Base-by-base conservation (phyloP, 139 green algal genomes). In the Micromonas commoda region DNA sequence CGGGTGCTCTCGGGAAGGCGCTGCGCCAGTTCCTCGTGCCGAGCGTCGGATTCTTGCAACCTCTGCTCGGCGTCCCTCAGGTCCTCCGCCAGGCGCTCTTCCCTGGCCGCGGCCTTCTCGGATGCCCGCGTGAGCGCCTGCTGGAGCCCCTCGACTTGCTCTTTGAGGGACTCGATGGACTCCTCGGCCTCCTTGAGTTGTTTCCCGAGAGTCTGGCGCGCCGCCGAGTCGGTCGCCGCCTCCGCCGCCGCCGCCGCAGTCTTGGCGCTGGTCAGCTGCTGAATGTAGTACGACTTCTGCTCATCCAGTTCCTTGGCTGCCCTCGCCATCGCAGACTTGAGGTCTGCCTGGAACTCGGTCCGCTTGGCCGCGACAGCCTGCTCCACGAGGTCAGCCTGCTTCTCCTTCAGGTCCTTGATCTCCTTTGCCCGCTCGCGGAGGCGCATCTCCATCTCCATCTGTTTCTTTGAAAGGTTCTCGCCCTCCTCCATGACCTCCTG, bases 1-100 rank as follows among this genome's bases (percentile, higher is more conserved):
- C 87, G 85, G 0, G 94, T 97, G 72, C 94, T 88, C 72, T 97
- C 91, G 0, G 94, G 94, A 61, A 98, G 79, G 71, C 88, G 90
- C 24, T 85, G 70, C 0, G 86, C 77, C 64, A 96, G 82, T 81
- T 98, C 94, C 82, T 96, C 86, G 80, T 97, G 91, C 23, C 91
- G 86, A 69, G 86, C 63, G 85, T 98, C 94, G 6, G 94, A 91
- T 23, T 82, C 70, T 80, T 84, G 77, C 54, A 75, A 85, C 0
- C 83, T 38, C 34, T 81, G 71, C 65, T 87, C 80, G 53, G 78
- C 51, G 0, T 82, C 79, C 28, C 64, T 35, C 0, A 85, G 28
- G 45, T 87, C 83, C 37, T 64, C 19, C 20, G 70, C 32, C 13
- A 85, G 64, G 29, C 69, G n/a, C 5, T 87, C 79, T 64, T 87